Conservation (phyloP, 2,329 filamentous ascomycete genomes). For the Xylaria sp. region DNA sequence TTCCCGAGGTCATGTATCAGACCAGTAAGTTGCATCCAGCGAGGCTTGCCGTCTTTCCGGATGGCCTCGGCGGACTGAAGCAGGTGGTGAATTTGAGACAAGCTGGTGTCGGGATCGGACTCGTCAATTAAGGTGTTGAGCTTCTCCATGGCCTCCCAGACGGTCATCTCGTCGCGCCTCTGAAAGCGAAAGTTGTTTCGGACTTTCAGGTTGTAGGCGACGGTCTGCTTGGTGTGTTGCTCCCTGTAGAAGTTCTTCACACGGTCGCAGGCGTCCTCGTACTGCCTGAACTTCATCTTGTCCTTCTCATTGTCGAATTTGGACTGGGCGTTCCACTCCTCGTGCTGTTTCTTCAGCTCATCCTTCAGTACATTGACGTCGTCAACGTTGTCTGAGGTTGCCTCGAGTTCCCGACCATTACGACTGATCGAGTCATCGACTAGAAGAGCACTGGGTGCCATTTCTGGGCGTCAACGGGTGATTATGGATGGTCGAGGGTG, state of each 20-base stretch:
- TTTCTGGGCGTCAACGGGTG: slow-evolving; percentile 2
- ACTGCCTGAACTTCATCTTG: slow-evolving; percentile 76
- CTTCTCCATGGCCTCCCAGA: slow-evolving; percentile 91
- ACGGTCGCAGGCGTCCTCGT: slow-evolving; percentile 74
- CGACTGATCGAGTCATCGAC: slow-evolving; percentile 27
- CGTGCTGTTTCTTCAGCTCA: slow-evolving; percentile 35
- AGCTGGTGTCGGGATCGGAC: slow-evolving; percentile 80
- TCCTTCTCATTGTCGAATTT: slow-evolving; percentile 71
- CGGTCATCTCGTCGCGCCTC: slow-evolving; percentile 63
- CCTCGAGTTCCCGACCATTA: slow-evolving; percentile 38
- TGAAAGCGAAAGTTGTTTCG: slow-evolving; percentile 66
- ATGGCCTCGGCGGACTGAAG: slow-evolving; percentile 87
- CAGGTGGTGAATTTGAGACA: slow-evolving; percentile 85
- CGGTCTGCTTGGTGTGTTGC: slow-evolving; percentile 66
- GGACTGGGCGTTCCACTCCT: slow-evolving; percentile 43
- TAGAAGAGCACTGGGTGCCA: slow-evolving; percentile 30
- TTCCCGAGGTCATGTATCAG: slow-evolving; percentile 78
- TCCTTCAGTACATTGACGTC: slow-evolving; percentile 50
- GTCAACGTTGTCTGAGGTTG: slow-evolving; percentile 45
- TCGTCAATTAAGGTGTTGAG: slow-evolving; percentile 88
- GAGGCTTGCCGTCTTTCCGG: slow-evolving; percentile 73
- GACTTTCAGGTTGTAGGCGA: slow-evolving; percentile 78
- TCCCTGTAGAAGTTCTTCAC: slow-evolving; percentile 83
- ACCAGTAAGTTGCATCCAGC: slow-evolving; percentile 76
- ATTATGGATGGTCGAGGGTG: background rate